Conservation (phyloP, 805 yeast genomes). For the Wickerhamia fluorescens region DNA sequence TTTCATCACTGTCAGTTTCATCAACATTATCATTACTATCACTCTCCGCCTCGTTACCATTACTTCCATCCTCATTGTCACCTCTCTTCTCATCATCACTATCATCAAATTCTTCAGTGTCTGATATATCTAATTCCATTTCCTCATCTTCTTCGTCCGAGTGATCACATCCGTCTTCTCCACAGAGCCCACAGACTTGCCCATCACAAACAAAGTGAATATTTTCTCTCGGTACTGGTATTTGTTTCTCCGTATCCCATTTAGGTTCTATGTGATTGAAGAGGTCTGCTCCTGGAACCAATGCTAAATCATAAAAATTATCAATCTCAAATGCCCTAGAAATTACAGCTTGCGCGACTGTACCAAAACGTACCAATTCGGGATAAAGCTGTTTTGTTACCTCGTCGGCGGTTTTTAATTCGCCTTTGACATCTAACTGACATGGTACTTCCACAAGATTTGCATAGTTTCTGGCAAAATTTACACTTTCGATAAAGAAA, state of each 20-base stretch:
- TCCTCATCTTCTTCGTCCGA: conserved; percentile 12
- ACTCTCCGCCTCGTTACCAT: conserved; percentile 9
- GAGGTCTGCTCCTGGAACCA: conserved; percentile 89
- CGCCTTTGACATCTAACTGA: conserved; percentile 20
- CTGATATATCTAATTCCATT: conserved; percentile 11
- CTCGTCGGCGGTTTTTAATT: conserved; percentile 14
- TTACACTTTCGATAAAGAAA: conserved; percentile 32
- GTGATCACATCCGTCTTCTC: conserved; percentile 18
- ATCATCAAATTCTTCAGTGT: conserved; percentile 13
- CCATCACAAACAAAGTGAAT: conserved; percentile 54
- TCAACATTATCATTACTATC: conserved; percentile 11
- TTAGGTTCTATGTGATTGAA: conserved; percentile 61
- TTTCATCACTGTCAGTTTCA: conserved; percentile 1
- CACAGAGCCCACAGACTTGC: conserved; percentile 20
- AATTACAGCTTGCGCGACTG: conserved; percentile 53
- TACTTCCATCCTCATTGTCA: conserved; percentile 11
- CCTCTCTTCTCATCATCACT: conserved; percentile 11
- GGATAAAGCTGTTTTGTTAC: conserved; percentile 2
- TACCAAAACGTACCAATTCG: conserved; percentile 31
- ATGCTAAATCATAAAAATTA: conserved; percentile 59
- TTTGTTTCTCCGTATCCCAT: conserved; percentile 5
- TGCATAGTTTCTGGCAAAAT: conserved; percentile 31
- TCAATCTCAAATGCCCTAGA: conserved; percentile 82
- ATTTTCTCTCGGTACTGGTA: conserved; percentile 34
- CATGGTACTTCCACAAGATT: conserved; percentile 28